Evolutionary conservation across 345 rosid genomes (phyloP), one percentile per base, ranked within the genome.

Genomic region (Dimocarpus longan): DNA sequence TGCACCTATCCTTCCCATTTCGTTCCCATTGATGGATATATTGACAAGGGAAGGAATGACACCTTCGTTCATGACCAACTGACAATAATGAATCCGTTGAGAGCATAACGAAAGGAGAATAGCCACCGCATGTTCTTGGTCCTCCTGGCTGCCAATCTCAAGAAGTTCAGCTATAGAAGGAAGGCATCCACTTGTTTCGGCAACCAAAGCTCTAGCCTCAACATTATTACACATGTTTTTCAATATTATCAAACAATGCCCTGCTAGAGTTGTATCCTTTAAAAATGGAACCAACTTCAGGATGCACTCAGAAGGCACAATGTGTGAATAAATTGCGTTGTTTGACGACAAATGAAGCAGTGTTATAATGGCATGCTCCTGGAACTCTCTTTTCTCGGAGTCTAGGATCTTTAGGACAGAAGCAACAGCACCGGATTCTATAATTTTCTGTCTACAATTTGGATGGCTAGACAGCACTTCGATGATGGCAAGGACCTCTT

Each of bases 21-120:
- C 91, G 18, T 83, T 90, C 66, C 99, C 99, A 66, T 91, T 91
- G 9, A 75, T 70, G 5, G 95, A 83, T 78, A 92, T 79, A 56
- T n/a, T 39, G 46, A 80, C 32, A 21, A 93, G 92, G 59, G 86
- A 80, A 21, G 98, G 87, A 76, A 92, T 88, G 4, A 89, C 81
- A 3, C 89, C 90, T 81, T 91, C 93, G 10, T 79, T 83, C 95
- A 91, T 85, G 13, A 93, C 87, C 80, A 93, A 64, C 21, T 86
- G 77, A 71, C 98, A 91, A 72, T 92, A 88, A 59, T 66, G 81
- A 0, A 80, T 77, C 54, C 82, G 70, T 39, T 86, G 79, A 4
- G 78, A 84, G 78, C 93, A 90, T 10, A 90, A 76, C 44, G 81
- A 83, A 18, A 85, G 85, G 22, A 90, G 84, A 67, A 87, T 84